These are phyloP conservation scores for Eragrostis tef DNA, from an alignment of 202 grass and related monocot genomes.

Conservation along the genomic window DNA sequence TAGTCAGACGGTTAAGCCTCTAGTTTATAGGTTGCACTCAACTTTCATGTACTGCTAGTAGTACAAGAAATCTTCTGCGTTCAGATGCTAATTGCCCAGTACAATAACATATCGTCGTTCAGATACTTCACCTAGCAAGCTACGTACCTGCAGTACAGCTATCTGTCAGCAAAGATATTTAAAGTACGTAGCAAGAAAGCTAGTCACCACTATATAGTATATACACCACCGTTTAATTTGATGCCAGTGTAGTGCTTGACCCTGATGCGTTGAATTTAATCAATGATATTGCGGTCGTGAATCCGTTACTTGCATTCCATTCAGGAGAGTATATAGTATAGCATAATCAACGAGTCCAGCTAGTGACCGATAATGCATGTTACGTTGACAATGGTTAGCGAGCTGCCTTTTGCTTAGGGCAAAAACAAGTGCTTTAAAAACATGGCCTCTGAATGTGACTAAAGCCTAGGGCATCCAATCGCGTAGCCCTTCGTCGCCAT, in stretches of 20 bases:
- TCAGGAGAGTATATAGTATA: not conserved
- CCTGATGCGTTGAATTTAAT: slow-evolving; percentile 17
- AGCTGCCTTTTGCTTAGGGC: slow-evolving; percentile 24
- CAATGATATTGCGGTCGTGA: slow-evolving; percentile 9
- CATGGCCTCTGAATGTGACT: slow-evolving; percentile 54
- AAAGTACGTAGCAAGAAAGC: slow-evolving; percentile 18
- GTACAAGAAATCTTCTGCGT: slow-evolving; percentile 10
- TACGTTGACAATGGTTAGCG: slow-evolving; percentile 46
- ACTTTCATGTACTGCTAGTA: not conserved
- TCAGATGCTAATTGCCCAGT: slow-evolving; percentile 46
- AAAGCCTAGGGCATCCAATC: slow-evolving; percentile 57
- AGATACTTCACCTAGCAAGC: slow-evolving; percentile 44
- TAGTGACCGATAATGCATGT: slow-evolving; percentile 4
- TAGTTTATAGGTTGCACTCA: not conserved
- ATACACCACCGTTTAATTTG: not conserved
- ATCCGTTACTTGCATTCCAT: not conserved
- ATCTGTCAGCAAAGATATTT: not conserved
- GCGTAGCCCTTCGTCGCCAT: slow-evolving; percentile 37
- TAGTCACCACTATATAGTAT: too few species aligned
- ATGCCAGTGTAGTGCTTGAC: slow-evolving; percentile 6
- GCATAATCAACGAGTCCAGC: slow-evolving; percentile 16
- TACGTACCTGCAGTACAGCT: slow-evolving; percentile 22
- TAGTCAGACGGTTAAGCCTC: not conserved
- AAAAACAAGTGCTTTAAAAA: slow-evolving; percentile 44
- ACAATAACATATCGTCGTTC: slow-evolving; percentile 42